A percentile compares a stretch with the other conserved stretches of the same genome.
Conservation (phyloP, 257 asterid genomes). For the Fraxinus pennsylvanica region DNA sequence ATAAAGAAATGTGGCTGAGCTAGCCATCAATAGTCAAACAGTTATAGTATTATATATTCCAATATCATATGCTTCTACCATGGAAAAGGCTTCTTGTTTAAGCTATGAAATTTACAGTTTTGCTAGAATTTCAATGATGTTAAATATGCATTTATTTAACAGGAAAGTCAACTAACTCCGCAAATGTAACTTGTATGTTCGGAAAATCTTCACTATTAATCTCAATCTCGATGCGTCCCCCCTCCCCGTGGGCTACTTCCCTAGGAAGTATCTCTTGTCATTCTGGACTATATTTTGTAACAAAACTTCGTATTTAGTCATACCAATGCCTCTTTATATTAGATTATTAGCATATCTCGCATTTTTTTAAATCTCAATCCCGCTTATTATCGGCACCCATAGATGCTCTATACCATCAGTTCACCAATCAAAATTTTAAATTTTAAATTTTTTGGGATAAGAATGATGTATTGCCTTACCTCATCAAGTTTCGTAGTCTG, state of each 20-base stretch:
- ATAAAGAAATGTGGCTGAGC: not conserved
- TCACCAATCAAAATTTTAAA: too few relatives aligned
- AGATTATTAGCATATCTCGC: not conserved
- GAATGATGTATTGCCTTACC: constrained; percentile 24
- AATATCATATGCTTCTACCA: not conserved
- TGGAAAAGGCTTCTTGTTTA: not conserved
- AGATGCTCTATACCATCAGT: not conserved
- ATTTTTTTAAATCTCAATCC: not conserved
- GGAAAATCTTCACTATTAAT: not conserved
- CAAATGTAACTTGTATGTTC: not conserved
- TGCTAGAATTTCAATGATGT: not conserved
- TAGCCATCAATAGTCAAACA: not conserved
- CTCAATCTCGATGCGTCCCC: too few relatives aligned
- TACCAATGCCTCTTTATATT: not conserved
- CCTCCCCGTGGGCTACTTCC: too few relatives aligned
- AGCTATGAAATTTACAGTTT: not conserved
- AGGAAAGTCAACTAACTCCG: not conserved
- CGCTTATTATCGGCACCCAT: not conserved
- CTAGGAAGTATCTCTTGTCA: too few relatives aligned
- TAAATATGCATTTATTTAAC: not conserved
- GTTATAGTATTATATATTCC: not conserved
- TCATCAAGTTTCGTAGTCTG: constrained; percentile 3
- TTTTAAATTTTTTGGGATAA: not conserved
- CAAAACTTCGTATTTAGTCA: not conserved
- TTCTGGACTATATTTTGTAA: not conserved